These are phyloP conservation scores for Candida dendrica DNA, from an alignment of 805 yeast genomes.

Conservation along the genomic window DNA sequence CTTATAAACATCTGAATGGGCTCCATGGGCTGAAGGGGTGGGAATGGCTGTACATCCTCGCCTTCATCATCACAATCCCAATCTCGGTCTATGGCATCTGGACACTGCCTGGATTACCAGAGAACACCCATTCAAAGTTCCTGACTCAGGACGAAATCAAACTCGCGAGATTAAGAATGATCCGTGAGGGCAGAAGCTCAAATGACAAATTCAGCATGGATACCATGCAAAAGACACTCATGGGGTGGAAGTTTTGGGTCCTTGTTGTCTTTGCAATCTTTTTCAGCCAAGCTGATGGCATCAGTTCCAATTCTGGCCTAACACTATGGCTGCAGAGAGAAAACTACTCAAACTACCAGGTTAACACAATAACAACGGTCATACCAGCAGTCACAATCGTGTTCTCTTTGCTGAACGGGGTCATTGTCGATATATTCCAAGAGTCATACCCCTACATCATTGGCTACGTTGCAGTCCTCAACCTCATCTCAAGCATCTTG, in stretches of 20 bases:
- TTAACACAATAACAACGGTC: too few species aligned
- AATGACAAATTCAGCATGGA: conserved; percentile 17
- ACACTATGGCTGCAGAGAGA: conserved; percentile 31
- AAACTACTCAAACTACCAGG: too few species aligned
- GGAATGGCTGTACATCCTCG: conserved; percentile 71
- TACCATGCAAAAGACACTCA: conserved; percentile 34
- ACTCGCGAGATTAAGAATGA: conserved; percentile 38
- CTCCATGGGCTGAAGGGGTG: conserved; percentile 50
- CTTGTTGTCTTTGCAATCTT: conserved; percentile 36
- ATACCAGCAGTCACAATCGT: too few species aligned
- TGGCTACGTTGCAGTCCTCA: conserved; percentile 43
- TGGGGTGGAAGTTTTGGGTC: conserved; percentile 42
- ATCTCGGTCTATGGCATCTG: conserved; percentile 50
- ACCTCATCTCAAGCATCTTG: conserved; percentile 42
- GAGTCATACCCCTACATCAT: too few species aligned
- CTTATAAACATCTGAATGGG: conserved; percentile 40
- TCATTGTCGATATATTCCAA: conserved; percentile 32
- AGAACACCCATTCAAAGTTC: conserved; percentile 41
- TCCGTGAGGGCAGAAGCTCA: conserved; percentile 24
- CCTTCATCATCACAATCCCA: conserved; percentile 49
- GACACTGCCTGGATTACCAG: conserved; percentile 59
- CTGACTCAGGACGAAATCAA: conserved; percentile 48
- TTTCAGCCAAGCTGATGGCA: conserved; percentile 26
- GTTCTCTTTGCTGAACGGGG: conserved; percentile 3
- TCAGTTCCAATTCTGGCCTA: conserved; percentile 22